phyloP scores from a whole-genome alignment of 179 eudicot genomes.

The Camellia oleifera region DNA sequence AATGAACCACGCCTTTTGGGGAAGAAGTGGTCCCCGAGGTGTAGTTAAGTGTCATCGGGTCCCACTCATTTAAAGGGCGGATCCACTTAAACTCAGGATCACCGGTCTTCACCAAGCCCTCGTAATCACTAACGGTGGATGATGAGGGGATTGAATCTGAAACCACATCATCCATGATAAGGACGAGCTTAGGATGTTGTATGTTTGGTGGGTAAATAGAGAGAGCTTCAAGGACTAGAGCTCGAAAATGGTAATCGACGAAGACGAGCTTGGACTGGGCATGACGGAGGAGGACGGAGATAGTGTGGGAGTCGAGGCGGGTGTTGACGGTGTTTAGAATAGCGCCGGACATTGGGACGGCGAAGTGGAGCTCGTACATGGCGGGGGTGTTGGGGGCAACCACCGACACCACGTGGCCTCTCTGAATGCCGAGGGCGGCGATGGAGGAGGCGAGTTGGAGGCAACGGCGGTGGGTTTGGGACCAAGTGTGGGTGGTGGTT shows the following conservation, averaged over 20 bases:
- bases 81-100: slow-evolving; percentile 50
- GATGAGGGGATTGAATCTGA: background rate
- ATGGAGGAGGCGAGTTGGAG: slow-evolving; percentile 46
- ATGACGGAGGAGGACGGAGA: slow-evolving; percentile 54
- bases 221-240: slow-evolving; percentile 34
- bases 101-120: slow-evolving; percentile 37
- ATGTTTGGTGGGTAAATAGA: slow-evolving; percentile 24
- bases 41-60: slow-evolving; percentile 59
- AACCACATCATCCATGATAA: slow-evolving; percentile 29
- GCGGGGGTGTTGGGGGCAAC: slow-evolving; percentile 70
- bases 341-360: slow-evolving; percentile 60
- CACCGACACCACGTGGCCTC: slow-evolving; percentile 50
- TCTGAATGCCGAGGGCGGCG: slow-evolving; percentile 26
- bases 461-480: slow-evolving; percentile 45
- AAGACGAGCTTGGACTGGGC: slow-evolving; percentile 47
- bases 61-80: slow-evolving; percentile 53
- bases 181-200: slow-evolving; percentile 24
- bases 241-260: slow-evolving; percentile 28
- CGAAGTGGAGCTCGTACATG: slow-evolving; percentile 63
- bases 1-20: slow-evolving; percentile 60
- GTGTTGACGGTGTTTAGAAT: slow-evolving; percentile 55
- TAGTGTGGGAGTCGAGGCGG: slow-evolving; percentile 52
- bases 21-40: slow-evolving; percentile 75
- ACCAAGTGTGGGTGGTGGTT: slow-evolving; percentile 45
- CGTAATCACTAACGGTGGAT: slow-evolving; percentile 20